Conservation (phyloP, 176 grass and related monocot genomes). For the Thalia dealbata region DNA sequence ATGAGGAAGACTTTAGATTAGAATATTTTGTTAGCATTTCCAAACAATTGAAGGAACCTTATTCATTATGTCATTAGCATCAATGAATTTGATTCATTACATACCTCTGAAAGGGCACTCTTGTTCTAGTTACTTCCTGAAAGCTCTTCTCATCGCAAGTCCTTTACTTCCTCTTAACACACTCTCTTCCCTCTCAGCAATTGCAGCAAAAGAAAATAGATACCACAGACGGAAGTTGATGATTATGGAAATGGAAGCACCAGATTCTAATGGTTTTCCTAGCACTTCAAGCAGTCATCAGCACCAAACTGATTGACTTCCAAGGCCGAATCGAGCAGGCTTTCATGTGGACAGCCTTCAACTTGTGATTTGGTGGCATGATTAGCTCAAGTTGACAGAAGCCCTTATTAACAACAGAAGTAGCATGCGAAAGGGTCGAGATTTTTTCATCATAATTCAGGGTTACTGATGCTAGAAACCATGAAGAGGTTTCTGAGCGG, state of each 20-base stretch:
- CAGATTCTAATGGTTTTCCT: conserved; percentile 47
- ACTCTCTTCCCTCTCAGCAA: conserved; percentile 40
- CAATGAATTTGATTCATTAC: background rate
- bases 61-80: too few species aligned
- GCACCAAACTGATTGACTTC: background rate
- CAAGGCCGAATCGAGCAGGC: background rate
- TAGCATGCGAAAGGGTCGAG: too few species aligned
- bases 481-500: too few species aligned
- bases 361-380: background rate
- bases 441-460: too few species aligned
- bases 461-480: background rate
- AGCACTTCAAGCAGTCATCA: background rate
- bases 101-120: too few species aligned
- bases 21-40: too few species aligned
- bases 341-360: background rate
- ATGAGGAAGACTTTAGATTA: too few species aligned
- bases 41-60: too few species aligned
- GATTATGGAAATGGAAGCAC: conserved; percentile 84
- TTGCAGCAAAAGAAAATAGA: conserved; percentile 86
- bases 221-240: conserved; percentile 90
- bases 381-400: background rate
- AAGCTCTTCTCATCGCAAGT: background rate
- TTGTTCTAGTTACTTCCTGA: background rate
- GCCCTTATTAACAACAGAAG: too few species aligned
- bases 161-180: background rate